Conservation (phyloP, 441 rosid species). For the Gossypium gossypioides region DNA sequence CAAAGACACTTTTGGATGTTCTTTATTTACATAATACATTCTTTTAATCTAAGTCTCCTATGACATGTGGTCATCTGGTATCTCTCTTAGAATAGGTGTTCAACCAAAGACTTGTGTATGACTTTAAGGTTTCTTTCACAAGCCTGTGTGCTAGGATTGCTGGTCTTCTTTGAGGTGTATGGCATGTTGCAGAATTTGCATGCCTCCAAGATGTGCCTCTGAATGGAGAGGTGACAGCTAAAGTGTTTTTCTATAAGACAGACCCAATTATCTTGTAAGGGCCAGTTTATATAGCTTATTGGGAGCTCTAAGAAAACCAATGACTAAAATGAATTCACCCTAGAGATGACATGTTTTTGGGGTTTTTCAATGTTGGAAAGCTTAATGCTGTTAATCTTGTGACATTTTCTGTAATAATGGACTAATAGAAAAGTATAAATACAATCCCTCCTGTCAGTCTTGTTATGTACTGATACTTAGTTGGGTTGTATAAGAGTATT, state of each 20-base stretch:
- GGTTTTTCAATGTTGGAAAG: neutral
- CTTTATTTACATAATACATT: neutral
- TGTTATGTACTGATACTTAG: neutral
- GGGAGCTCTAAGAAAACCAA: neutral
- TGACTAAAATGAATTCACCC: neutral
- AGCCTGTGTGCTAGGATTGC: neutral
- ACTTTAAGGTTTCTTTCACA: neutral
- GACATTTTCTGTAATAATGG: neutral
- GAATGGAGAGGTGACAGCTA: neutral
- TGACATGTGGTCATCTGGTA: neutral
- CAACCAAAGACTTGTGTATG: neutral
- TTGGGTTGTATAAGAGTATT: neutral
- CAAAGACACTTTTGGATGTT: neutral
- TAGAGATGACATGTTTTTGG: neutral
- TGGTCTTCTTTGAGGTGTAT: neutral
- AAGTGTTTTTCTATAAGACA: neutral
- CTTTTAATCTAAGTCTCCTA: neutral
- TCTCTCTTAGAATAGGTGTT: neutral
- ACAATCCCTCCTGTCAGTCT: neutral
- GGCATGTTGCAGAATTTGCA: neutral
- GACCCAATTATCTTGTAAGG: neutral
- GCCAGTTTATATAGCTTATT: neutral
- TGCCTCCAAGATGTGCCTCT: slow-evolving; percentile 1
- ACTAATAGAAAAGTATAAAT: neutral
- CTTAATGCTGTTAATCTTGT: neutral